Evolutionary conservation across 768 basidiomycete species (phyloP).

Genomic region (Pleurotus citrinopileatus): DNA sequence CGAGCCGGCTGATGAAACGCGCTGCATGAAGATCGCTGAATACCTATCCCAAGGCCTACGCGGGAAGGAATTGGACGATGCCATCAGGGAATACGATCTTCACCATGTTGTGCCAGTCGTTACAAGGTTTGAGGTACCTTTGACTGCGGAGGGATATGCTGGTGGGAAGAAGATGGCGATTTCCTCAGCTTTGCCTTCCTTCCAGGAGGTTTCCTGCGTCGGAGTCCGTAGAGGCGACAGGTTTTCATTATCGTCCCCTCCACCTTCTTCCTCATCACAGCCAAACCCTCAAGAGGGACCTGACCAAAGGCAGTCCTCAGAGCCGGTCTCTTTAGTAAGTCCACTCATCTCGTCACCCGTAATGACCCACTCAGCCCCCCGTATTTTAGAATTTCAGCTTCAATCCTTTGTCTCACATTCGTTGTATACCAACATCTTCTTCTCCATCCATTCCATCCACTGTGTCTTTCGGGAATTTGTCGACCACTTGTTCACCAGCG

Average conservation of each 20-base stretch:
- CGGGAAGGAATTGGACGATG: slow-evolving; percentile 53
- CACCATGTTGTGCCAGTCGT: slow-evolving; percentile 56
- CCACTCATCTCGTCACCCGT: too few relatives aligned
- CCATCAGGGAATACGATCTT: slow-evolving; percentile 54
- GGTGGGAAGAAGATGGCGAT: neutral
- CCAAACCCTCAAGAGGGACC: neutral
- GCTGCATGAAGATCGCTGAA: slow-evolving; percentile 67
- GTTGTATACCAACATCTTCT: too few relatives aligned
- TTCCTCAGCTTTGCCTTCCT: neutral
- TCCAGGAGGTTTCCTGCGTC: neutral
- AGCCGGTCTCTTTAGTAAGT: neutral
- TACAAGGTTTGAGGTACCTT: slow-evolving; percentile 70
- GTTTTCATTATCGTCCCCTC: neutral
- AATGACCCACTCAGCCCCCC: too few relatives aligned
- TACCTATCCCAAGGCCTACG: slow-evolving; percentile 54
- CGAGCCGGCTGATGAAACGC: slow-evolving; percentile 58
- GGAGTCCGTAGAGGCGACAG: neutral
- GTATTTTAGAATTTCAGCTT: too few relatives aligned
- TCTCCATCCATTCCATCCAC: too few relatives aligned
- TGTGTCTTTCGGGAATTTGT: too few relatives aligned
- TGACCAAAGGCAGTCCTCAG: neutral
- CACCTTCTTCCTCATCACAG: neutral
- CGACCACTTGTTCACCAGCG: too few relatives aligned
- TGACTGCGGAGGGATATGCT: slow-evolving; percentile 63
- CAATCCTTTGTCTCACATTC: too few relatives aligned